Evolutionary conservation across 2,329 filamentous ascomycete genomes (phyloP), one percentile per base, ranked within the genome.

Genomic region (Fusarium stilboides): DNA sequence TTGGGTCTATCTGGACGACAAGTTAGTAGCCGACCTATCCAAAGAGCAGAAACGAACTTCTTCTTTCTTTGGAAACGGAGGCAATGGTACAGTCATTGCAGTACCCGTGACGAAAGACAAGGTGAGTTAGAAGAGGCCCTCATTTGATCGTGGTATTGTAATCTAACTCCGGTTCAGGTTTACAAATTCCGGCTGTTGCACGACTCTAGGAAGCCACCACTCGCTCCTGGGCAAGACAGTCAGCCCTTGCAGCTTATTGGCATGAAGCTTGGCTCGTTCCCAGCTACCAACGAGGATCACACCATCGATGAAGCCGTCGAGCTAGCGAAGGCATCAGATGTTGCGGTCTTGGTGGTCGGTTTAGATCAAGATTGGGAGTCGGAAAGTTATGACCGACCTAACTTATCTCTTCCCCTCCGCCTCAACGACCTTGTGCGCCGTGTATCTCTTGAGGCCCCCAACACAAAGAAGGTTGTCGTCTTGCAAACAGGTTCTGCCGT

Each of bases 51-150:
- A 53, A 10, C 37, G 50, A 22, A 53, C 50, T 2, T 53, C 50
- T 34, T 43, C 50, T 15, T 43, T 53, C 50, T 53, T 53, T 33
- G 50, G 50, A 36, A 43, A 53, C n/a, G 50, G 50, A 43, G 50
- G 50, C 14, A 53, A 53, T 20, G 37, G 50, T 9, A 53, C 50
- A 7, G 20, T 53, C 26, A 53, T 53, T 9, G 36, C 45, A 1
- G n/a, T 37, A 2, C 39, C 39, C 4, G 39, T 42, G 9, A 14
- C 20, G 2, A 42, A 42, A 13, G 19, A 42, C 5, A 42, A 24
- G 39, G 39, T 42, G 13, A 42, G 19, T 15, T 19, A 19, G 19
- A 24, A 24, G 24, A 26, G 8, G 24, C 24, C 8, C 24, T 5
- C 8, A 8, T 5, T 26, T 26, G 24, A 8, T 26, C 24, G 5